phyloP scores from a whole-genome alignment of 148 eudicot species.

The Agrostemma githago region DNA sequence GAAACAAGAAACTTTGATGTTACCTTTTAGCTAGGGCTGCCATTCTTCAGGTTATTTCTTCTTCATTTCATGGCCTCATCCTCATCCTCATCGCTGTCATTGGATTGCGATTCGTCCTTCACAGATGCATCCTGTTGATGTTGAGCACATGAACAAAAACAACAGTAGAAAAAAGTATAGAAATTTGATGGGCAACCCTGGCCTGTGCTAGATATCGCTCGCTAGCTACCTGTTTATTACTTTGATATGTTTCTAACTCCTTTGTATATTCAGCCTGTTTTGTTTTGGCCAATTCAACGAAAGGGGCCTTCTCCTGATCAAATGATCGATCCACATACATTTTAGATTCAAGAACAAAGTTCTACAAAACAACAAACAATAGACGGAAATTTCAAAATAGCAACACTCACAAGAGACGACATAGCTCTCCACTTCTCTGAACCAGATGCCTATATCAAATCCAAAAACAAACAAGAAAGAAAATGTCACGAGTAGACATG shows the following conservation, averaged over 20 bases:
- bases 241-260: constrained; percentile 10
- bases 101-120: background rate
- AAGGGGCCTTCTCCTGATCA: constrained; percentile 26
- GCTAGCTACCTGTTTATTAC: background rate
- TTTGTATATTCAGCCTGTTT: constrained; percentile 19
- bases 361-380: background rate
- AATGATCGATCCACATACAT: background rate
- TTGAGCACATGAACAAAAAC: background rate
- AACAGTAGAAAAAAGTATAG: background rate
- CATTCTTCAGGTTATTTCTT: background rate
- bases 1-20: background rate
- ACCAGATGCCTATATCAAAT: constrained; percentile 18
- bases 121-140: background rate
- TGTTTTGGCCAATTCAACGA: constrained; percentile 1
- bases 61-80: background rate
- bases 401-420: constrained; percentile 26
- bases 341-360: background rate
- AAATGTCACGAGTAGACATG: background rate
- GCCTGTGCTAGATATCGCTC: no score
- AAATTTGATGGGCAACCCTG: background rate
- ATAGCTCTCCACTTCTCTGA: constrained; percentile 27
- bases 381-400: no score
- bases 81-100: background rate
- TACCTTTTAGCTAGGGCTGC: background rate
- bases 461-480: background rate